A percentile compares a stretch with the other conserved stretches of the same genome.
These are phyloP conservation scores for Auriscalpium vulgare DNA, from an alignment of 768 basidiomycete species.

Conservation along the genomic window DNA sequence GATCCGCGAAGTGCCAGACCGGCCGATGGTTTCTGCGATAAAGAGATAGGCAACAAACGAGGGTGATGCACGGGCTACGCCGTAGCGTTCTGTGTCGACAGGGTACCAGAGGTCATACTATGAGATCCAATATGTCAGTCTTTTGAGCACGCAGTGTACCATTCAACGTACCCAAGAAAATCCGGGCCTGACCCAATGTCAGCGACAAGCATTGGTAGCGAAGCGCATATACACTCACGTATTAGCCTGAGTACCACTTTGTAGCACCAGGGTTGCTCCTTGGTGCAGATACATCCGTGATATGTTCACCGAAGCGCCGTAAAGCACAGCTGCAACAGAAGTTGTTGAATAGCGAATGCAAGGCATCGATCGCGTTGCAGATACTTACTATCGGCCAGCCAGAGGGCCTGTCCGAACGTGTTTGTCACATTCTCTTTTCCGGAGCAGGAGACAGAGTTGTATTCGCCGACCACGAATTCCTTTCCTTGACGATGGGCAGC, in stretches of 20 bases:
- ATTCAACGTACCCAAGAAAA: slow-evolving; percentile 18
- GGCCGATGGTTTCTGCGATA: slow-evolving; percentile 25
- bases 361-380: neutral
- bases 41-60: slow-evolving; percentile 27
- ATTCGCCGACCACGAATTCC: slow-evolving; percentile 25
- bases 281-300: slow-evolving; percentile 28
- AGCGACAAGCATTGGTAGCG: neutral
- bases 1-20: slow-evolving; percentile 17
- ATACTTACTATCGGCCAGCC: slow-evolving; percentile 24
- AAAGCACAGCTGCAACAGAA: slow-evolving; percentile 18
- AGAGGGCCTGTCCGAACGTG: slow-evolving; percentile 27
- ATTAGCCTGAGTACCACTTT: slow-evolving; percentile 25
- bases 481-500: slow-evolving; percentile 19
- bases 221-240: slow-evolving; percentile 7
- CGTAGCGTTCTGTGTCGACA: slow-evolving; percentile 18
- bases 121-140: neutral
- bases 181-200: slow-evolving; percentile 11
- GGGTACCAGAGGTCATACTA: slow-evolving; percentile 29
- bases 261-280: slow-evolving; percentile 26
- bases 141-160: no score
- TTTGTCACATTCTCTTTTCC: slow-evolving; percentile 28
- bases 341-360: slow-evolving; percentile 3
- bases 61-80: slow-evolving; percentile 20
- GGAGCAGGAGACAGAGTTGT: slow-evolving; percentile 23
- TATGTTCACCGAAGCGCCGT: slow-evolving; percentile 21